These are phyloP conservation scores for Lepiota subincarnata DNA, from an alignment of 768 basidiomycete species.

Conservation along the genomic window DNA sequence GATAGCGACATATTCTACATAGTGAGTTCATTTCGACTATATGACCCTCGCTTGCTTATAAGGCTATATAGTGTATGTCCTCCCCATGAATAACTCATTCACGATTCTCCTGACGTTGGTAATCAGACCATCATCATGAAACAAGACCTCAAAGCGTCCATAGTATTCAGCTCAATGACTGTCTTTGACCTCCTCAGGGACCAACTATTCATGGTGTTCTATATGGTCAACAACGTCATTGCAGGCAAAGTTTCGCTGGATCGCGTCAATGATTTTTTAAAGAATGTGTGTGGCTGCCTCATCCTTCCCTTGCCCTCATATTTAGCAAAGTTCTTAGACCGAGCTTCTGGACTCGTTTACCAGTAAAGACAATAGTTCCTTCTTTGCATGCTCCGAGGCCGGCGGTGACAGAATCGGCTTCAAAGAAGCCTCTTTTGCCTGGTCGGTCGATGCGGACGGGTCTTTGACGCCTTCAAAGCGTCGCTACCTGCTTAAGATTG, in stretches of 20 bases:
- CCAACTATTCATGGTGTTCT: conserved; percentile 40
- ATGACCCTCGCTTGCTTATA: not conserved
- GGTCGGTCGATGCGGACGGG: conserved; percentile 36
- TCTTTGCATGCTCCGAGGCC: conserved; percentile 14
- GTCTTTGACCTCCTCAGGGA: conserved; percentile 65
- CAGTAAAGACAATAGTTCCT: conserved; percentile 14
- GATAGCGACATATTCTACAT: conserved; percentile 58
- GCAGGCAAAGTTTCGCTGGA: conserved; percentile 61
- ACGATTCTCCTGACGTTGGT: not conserved
- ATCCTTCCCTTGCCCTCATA: not conserved
- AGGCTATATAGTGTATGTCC: conserved; percentile 9
- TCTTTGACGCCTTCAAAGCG: conserved; percentile 40
- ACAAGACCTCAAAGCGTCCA: conserved; percentile 33
- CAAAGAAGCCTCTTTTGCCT: conserved; percentile 48
- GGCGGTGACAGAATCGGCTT: conserved; percentile 39
- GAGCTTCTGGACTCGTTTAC: conserved; percentile 40
- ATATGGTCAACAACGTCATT: conserved; percentile 23
- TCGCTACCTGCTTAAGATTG: conserved; percentile 47
- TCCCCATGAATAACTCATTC: not conserved
- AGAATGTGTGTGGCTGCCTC: conserved; percentile 24
- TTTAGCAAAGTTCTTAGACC: conserved; percentile 28
- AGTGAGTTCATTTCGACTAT: conserved; percentile 27
- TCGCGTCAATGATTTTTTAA: conserved; percentile 41
- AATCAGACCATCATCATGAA: conserved; percentile 35
- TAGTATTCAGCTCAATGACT: conserved; percentile 49